Conservation (phyloP, 495 filamentous ascomycete genomes). For the Pyrenula aspistea region DNA sequence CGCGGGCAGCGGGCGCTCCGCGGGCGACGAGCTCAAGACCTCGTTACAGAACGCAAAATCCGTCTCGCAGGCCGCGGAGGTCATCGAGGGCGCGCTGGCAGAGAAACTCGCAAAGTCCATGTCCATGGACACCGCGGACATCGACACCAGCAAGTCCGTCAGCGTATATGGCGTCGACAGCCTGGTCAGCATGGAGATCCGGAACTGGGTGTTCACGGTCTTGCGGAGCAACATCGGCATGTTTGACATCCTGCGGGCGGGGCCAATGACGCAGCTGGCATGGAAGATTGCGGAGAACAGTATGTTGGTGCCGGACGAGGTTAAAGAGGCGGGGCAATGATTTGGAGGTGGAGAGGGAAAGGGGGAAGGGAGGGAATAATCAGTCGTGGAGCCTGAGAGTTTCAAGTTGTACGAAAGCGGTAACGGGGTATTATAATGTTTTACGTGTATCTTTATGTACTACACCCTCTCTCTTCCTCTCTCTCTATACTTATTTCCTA, state of each 20-base stretch:
- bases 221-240: slow-evolving; percentile 16
- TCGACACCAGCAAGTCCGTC: slow-evolving; percentile 19
- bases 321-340: not conserved
- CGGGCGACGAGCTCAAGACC: not conserved
- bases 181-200: slow-evolving; percentile 26
- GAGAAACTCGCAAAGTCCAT: slow-evolving; percentile 18
- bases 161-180: slow-evolving; percentile 23
- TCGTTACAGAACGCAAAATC: not conserved
- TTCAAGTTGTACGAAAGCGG: too few relatives aligned
- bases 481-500: too few relatives aligned
- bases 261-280: slow-evolving; percentile 6
- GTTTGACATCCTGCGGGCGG: slow-evolving; percentile 14
- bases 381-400: too few relatives aligned
- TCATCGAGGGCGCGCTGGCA: slow-evolving; percentile 15
- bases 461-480: too few relatives aligned
- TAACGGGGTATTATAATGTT: too few relatives aligned
- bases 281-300: not conserved
- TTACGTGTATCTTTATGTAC: too few relatives aligned
- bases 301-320: not conserved
- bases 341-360: too few relatives aligned
- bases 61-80: slow-evolving; percentile 11
- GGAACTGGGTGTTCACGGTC: slow-evolving; percentile 22
- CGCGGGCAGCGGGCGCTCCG: not conserved
- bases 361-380: too few relatives aligned
- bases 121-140: slow-evolving; percentile 16